Evolutionary conservation across 2,329 filamentous ascomycete species (phyloP), one percentile per base, ranked within the genome.

Genomic region (Nemania diffusa): DNA sequence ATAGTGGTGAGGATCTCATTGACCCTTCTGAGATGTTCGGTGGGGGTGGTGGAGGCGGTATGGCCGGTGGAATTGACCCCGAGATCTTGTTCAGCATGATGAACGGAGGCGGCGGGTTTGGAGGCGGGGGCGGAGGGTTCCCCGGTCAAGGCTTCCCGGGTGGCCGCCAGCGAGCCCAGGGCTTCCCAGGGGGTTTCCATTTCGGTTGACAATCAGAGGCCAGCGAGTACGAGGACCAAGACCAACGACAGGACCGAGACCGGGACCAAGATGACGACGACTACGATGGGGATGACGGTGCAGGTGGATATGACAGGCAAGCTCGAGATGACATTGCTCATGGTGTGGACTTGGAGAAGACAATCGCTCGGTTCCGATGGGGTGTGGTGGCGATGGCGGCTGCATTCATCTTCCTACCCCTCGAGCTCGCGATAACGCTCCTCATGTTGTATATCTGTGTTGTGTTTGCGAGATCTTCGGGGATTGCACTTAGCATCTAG

Each of bases 1-100:
- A 99, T 78, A 96, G 91, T 72, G 96, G 96, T 42, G 93, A 96
- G 66, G 95, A 99, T 78, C 87, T 97, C 32, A 86, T 96, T 65
- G 95, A 97, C 77, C 92, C 93, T 3, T 87, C 89, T 58, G 94
- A 97, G 76, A 94, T 95, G 88, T 96, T 95, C 74, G 88, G 89
- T 55, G 87, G 87, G 64, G 84, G 84, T 40, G 85, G 84, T 37
- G 85, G 84, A 77, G 83, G 84, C 26, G 80, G 80, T 62, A 77
- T 77, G 82, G 79, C 60, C 8, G 88, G 88, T 50, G 90, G 87
- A 75, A 93, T 94, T 77, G 90, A 92, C 76, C 90, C 91, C 22
- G 91, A 92, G 79, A 90, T 94, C 71, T 82, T 94, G 27, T 93
- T 93, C 82, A 92, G 91, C 81, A 93, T 94, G 91, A 93, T 94